These are phyloP conservation scores for Fonsecaea nubica DNA, from an alignment of 2,329 filamentous ascomycete species.

Conservation along the genomic window DNA sequence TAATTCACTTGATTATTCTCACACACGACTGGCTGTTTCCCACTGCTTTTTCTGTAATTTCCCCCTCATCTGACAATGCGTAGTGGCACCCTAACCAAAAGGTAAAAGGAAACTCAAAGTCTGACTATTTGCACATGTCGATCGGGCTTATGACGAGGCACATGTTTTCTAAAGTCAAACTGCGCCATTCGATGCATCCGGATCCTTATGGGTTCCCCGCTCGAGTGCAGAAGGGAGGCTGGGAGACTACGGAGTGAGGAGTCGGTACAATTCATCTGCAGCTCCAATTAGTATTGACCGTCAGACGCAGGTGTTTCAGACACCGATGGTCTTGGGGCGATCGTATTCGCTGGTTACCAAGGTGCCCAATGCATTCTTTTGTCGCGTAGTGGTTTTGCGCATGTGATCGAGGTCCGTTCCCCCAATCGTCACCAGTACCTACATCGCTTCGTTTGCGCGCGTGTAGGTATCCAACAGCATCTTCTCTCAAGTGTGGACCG, in stretches of 20 bases:
- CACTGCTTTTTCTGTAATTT: background rate
- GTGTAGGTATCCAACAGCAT: background rate
- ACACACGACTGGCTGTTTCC: background rate
- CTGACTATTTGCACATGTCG: slow-evolving; percentile 14
- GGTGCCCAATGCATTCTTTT: background rate
- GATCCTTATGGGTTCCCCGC: background rate
- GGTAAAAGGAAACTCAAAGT: background rate
- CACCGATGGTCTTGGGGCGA: background rate
- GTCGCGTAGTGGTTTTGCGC: background rate
- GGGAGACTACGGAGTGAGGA: background rate
- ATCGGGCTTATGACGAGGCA: background rate
- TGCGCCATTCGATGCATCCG: background rate
- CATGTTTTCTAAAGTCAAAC: background rate
- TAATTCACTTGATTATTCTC: slow-evolving; percentile 6
- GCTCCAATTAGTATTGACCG: background rate
- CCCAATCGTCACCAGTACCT: no score
- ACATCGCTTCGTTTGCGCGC: background rate
- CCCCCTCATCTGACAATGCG: background rate
- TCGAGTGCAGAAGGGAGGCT: background rate
- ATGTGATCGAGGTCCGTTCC: background rate
- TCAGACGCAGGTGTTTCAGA: background rate
- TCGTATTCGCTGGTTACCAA: slow-evolving; percentile 5
- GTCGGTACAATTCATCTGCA: background rate
- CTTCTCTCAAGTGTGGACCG: background rate
- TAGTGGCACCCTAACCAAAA: background rate